phyloP scores from a whole-genome alignment of 192 early-diverging fungal species.

The Backusella australiensis region DNA sequence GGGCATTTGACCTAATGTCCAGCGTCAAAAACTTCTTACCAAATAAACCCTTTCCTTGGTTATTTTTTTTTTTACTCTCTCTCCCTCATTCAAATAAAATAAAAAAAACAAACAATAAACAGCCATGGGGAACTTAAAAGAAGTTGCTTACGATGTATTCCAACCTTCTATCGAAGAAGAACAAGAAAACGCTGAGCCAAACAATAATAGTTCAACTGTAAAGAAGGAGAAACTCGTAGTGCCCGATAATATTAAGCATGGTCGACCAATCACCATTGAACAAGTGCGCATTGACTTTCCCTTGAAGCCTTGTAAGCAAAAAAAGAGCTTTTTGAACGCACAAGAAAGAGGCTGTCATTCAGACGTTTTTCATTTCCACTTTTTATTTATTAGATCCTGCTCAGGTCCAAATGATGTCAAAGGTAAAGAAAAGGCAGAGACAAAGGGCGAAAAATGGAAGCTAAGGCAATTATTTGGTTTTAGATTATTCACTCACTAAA shows the following conservation, averaged over 20 bases:
- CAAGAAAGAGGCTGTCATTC: neutral
- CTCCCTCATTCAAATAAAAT: neutral
- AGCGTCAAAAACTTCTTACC: too few relatives aligned
- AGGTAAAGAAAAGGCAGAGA: neutral
- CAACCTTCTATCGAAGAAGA: neutral
- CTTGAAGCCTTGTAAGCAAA: slow-evolving; percentile 8
- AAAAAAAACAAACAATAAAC: neutral
- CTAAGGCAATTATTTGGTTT: neutral
- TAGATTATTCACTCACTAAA: slow-evolving; percentile 49
- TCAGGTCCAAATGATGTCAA: slow-evolving; percentile 19
- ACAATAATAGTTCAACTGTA: neutral
- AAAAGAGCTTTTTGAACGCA: neutral
- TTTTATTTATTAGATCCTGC: slow-evolving; percentile 10
- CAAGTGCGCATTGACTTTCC: slow-evolving; percentile 11
- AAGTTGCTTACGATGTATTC: neutral
- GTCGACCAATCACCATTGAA: neutral
- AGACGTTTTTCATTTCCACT: neutral
- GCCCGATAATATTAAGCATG: neutral
- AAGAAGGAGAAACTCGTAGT: neutral
- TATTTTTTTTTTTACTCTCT: neutral
- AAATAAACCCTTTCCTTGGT: neutral
- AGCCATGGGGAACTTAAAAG: neutral
- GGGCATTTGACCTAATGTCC: too few relatives aligned
- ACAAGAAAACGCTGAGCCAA: neutral
- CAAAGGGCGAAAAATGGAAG: neutral